Conservation (phyloP, 208 protist genomes). For the Leishmania mexicana region DNA sequence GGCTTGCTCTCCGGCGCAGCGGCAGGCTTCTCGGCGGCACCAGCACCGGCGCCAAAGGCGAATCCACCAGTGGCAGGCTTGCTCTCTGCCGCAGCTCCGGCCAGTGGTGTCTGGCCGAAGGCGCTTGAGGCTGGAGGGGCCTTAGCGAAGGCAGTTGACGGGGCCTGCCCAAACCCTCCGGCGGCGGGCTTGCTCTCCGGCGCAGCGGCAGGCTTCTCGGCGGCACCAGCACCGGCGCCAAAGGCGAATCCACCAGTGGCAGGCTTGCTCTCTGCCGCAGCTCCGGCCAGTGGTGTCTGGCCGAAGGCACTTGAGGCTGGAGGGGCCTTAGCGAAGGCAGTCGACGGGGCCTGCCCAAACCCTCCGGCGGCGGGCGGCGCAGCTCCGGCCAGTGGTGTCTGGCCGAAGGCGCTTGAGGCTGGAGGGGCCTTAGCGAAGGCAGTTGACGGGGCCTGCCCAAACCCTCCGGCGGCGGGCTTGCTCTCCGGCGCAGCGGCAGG, state of each 20-base stretch:
- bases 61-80: not conserved
- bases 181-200: not conserved
- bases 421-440: too few relatives aligned
- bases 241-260: not conserved
- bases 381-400: too few relatives aligned
- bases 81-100: not conserved
- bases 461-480: constrained; percentile 5
- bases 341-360: too few relatives aligned
- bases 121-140: too few relatives aligned
- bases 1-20: too few relatives aligned
- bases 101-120: too few relatives aligned
- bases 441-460: not conserved
- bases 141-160: too few relatives aligned
- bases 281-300: too few relatives aligned
- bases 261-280: constrained; percentile 3
- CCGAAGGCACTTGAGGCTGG: too few relatives aligned
- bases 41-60: not conserved
- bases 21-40: not conserved
- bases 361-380: too few relatives aligned
- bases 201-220: constrained; percentile 10
- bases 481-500: not conserved
- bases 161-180: not conserved
- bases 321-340: too few relatives aligned
- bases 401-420: too few relatives aligned
- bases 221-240: not conserved